Evolutionary conservation across 1,284 basidiomycete genomes (phyloP).

Genomic region (Fereydounia khargensis): DNA sequence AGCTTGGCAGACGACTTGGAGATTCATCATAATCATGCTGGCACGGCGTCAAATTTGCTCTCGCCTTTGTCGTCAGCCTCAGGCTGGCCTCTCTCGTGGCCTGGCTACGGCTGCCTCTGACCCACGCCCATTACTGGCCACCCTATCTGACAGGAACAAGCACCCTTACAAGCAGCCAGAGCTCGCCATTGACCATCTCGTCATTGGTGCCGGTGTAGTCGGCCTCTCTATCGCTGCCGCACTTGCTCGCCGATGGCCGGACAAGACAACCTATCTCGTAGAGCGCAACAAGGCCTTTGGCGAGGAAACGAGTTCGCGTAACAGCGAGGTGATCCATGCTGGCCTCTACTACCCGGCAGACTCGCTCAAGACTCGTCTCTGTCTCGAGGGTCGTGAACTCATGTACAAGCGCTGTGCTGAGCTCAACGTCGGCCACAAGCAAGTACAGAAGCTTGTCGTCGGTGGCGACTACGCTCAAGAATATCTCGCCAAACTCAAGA

Average conservation of each 20-base stretch:
- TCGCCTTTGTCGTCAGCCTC: no score
- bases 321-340: conserved; percentile 93
- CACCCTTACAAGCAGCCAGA: conserved; percentile 63
- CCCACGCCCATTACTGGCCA: conserved; percentile 24
- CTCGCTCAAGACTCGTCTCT: conserved; percentile 83
- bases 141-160: conserved; percentile 18
- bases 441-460: conserved; percentile 70
- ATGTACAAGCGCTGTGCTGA: conserved; percentile 75
- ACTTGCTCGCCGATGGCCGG: conserved; percentile 68
- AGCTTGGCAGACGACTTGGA: no score
- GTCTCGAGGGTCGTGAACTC: conserved; percentile 79
- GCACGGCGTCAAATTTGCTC: no score
- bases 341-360: conserved; percentile 70
- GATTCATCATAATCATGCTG: no score
- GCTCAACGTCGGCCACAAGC: conserved; percentile 69
- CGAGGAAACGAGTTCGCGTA: conserved; percentile 66
- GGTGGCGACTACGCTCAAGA: conserved; percentile 24
- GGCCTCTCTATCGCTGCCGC: conserved; percentile 82
- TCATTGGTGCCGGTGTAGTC: conserved; percentile 89
- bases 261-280: conserved; percentile 76
- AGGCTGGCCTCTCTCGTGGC: no score
- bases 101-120: conserved; percentile 9
- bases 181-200: conserved; percentile 76
- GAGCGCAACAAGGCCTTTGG: conserved; percentile 67
- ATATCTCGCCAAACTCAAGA: conserved; percentile 37